Percentiles rank a stretch among this genome's conserved stretches.
These are phyloP conservation scores for Candida lessepsii DNA, from an alignment of 805 yeast species.

Conservation along the genomic window DNA sequence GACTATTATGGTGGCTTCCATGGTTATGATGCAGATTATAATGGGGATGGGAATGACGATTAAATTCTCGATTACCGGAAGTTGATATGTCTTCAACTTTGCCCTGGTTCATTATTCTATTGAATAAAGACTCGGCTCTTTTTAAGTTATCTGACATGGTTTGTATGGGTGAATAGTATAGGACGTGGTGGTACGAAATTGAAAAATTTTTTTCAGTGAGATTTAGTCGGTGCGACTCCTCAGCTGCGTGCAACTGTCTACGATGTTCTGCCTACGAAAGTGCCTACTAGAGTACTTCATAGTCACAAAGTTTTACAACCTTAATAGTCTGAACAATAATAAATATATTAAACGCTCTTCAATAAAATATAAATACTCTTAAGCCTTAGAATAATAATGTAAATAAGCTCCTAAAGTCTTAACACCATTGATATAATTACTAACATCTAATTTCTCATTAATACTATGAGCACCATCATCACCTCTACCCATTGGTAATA, in stretches of 20 bases:
- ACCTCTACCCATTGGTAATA: slow-evolving; percentile 97
- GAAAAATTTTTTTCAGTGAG: slow-evolving; percentile 7
- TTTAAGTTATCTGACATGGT: slow-evolving; percentile 46
- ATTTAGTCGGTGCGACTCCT: background rate
- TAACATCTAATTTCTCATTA: slow-evolving; percentile 87
- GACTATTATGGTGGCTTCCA: slow-evolving; percentile 10
- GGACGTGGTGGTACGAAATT: background rate
- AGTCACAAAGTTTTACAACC: too few species aligned
- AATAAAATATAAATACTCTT: background rate
- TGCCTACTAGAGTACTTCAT: background rate
- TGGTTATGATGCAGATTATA: slow-evolving; percentile 10
- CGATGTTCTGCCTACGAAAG: background rate
- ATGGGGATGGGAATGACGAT: slow-evolving; percentile 1
- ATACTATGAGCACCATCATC: slow-evolving; percentile 99
- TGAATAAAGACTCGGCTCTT: slow-evolving; percentile 46
- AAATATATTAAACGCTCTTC: background rate
- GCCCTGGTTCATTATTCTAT: slow-evolving; percentile 43
- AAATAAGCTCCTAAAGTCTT: slow-evolving; percentile 92
- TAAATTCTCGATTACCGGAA: background rate
- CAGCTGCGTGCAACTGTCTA: background rate
- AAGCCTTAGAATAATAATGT: slow-evolving; percentile 64
- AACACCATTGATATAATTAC: slow-evolving; percentile 89
- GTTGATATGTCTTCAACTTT: slow-evolving; percentile 13
- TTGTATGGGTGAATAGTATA: slow-evolving; percentile 1
- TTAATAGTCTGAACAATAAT: too few species aligned